Conservation (phyloP, 768 basidiomycete species). For the Leccinellum albellum region DNA sequence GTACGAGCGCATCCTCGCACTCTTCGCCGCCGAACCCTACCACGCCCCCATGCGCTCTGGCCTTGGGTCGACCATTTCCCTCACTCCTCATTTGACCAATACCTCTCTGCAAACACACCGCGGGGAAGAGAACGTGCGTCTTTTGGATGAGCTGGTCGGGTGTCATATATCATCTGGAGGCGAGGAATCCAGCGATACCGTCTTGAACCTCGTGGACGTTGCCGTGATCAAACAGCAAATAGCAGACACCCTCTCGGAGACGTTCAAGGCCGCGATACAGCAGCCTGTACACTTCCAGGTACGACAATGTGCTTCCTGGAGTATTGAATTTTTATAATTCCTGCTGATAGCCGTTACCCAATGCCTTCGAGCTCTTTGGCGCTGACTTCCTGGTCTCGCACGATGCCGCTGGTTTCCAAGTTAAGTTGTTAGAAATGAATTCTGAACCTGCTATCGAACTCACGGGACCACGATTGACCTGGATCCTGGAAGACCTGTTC, state of each 20-base stretch:
- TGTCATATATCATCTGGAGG: conserved; percentile 45
- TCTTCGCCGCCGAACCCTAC: conserved; percentile 83
- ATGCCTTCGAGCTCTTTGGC: conserved; percentile 94
- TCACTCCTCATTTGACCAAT: conserved; percentile 85
- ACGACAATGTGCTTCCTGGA: conserved; percentile 7
- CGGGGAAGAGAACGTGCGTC: conserved; percentile 68
- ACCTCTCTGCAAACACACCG: conserved; percentile 75
- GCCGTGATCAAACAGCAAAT: conserved; percentile 59
- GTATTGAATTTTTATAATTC: not conserved
- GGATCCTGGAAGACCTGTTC: conserved; percentile 82
- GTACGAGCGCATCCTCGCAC: conserved; percentile 76
- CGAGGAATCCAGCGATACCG: conserved; percentile 19
- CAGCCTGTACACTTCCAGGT: conserved; percentile 87
- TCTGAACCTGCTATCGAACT: conserved; percentile 95
- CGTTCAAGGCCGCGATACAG: conserved; percentile 80
- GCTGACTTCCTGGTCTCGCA: conserved; percentile 84
- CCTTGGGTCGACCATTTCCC: conserved; percentile 25
- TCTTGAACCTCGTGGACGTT: conserved; percentile 35
- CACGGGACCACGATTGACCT: conserved; percentile 77
- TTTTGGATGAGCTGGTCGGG: conserved; percentile 78
- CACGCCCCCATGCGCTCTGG: conserved; percentile 37
- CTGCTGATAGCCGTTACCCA: conserved; percentile 63
- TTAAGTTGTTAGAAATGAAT: conserved; percentile 87
- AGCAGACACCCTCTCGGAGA: conserved; percentile 64
- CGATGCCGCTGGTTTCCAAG: conserved; percentile 40